Evolutionary conservation across 768 basidiomycete genomes (phyloP).

Genomic region (Leccinum boreale): DNA sequence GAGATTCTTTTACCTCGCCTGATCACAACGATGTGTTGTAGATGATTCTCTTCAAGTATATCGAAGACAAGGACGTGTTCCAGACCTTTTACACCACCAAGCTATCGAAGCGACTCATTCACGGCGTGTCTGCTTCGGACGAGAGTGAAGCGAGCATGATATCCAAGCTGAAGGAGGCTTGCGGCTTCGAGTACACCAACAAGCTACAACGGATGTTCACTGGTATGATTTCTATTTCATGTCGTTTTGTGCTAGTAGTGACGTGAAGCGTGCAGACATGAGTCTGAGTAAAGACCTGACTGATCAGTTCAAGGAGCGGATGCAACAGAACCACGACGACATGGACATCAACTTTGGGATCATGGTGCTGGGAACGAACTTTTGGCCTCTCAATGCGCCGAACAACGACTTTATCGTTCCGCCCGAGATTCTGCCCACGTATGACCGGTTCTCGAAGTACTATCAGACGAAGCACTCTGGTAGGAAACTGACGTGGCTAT

Average conservation of each 20-base stretch:
- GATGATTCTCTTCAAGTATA: conserved; percentile 98
- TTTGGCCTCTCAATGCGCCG: conserved; percentile 90
- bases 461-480: conserved; percentile 94
- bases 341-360: conserved; percentile 88
- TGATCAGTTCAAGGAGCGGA: conserved; percentile 90
- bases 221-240: conserved; percentile 44
- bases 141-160: conserved; percentile 98
- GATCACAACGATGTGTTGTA: conserved; percentile 30
- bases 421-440: conserved; percentile 78
- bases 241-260: neutral
- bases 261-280: conserved; percentile 64
- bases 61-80: conserved; percentile 99
- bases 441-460: conserved; percentile 89
- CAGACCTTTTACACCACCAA: conserved; percentile 97
- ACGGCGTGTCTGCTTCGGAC: conserved; percentile 88
- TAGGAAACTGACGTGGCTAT: conserved; percentile 95
- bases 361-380: conserved; percentile 93
- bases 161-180: conserved; percentile 93
- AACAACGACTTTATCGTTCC: conserved; percentile 87
- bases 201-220: conserved; percentile 98
- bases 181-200: conserved; percentile 95
- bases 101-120: conserved; percentile 88
- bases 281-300: conserved; percentile 93
- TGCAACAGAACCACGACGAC: conserved; percentile 82
- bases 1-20: neutral